These are phyloP conservation scores for Spathaspora hagerdaliae DNA, from an alignment of 805 yeast species.

Conservation along the genomic window DNA sequence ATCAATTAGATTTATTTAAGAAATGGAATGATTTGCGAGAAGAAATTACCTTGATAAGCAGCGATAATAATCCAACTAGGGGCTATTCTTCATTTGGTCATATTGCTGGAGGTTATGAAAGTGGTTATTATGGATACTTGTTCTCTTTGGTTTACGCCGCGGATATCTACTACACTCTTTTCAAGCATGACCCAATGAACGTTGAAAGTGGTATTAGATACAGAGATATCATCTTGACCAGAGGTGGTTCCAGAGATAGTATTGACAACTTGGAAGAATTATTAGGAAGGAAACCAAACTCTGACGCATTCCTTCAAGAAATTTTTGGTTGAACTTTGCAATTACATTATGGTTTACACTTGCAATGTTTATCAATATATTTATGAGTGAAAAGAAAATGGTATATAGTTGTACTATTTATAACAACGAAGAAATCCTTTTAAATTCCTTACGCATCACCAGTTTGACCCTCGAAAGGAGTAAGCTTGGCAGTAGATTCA, in stretches of 20 bases:
- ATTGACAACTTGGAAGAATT: slow-evolving; percentile 60
- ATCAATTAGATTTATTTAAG: slow-evolving; percentile 42
- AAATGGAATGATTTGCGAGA: slow-evolving; percentile 67
- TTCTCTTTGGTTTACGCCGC: slow-evolving; percentile 85
- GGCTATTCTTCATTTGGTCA: slow-evolving; percentile 81
- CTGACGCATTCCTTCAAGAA: slow-evolving; percentile 69
- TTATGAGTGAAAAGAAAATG: not conserved
- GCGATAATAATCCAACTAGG: slow-evolving; percentile 51
- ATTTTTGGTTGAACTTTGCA: slow-evolving; percentile 25
- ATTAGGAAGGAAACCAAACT: slow-evolving; percentile 72
- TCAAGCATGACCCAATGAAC: slow-evolving; percentile 65
- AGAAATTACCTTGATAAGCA: slow-evolving; percentile 55
- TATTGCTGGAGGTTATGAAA: slow-evolving; percentile 76
- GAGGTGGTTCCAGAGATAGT: slow-evolving; percentile 74
- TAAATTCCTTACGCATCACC: not conserved
- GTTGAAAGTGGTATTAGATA: slow-evolving; percentile 58
- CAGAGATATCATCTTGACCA: slow-evolving; percentile 62
- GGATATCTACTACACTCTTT: slow-evolving; percentile 72
- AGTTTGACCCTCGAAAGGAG: slow-evolving; percentile 66
- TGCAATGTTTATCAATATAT: not conserved
- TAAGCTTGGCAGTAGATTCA: slow-evolving; percentile 72
- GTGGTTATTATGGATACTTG: slow-evolving; percentile 83
- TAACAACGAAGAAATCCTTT: no score
- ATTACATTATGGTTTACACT: not conserved
- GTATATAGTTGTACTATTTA: not conserved